Percentiles rank a stretch among this genome's conserved stretches.
phyloP scores from a whole-genome alignment of 2,329 filamentous ascomycete genomes.

The Sclerotinia nivalis region DNA sequence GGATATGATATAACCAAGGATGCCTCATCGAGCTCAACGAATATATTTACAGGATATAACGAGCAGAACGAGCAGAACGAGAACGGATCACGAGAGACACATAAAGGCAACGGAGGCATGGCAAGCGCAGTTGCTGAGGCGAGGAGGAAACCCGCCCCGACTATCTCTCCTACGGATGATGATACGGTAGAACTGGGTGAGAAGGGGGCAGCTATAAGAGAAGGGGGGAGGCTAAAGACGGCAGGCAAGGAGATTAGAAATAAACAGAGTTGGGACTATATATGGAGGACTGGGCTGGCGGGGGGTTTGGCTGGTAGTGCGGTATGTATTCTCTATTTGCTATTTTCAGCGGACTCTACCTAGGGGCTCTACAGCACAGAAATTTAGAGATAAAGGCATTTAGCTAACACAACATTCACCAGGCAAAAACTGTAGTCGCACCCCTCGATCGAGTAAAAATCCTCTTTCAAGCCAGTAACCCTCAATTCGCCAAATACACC shows the following conservation, averaged over 20 bases:
- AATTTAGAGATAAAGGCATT: neutral
- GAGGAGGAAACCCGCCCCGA: conserved; percentile 38
- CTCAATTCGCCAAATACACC: conserved; percentile 89
- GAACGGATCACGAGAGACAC: conserved; percentile 12
- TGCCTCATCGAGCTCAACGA: conserved; percentile 16
- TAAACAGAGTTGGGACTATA: conserved; percentile 79
- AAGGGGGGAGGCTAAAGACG: neutral
- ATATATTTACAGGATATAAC: conserved; percentile 7
- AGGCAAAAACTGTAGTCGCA: conserved; percentile 95
- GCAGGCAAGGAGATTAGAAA: conserved; percentile 39
- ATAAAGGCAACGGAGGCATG: conserved; percentile 1
- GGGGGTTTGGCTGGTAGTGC: conserved; percentile 91
- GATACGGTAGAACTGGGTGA: conserved; percentile 48
- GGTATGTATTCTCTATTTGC: conserved; percentile 51
- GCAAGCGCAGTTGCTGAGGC: neutral
- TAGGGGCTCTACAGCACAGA: neutral
- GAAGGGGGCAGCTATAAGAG: neutral
- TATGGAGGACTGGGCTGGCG: conserved; percentile 79
- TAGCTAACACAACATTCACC: neutral
- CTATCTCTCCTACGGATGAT: conserved; percentile 54
- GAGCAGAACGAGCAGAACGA: neutral
- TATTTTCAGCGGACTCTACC: too few relatives aligned
- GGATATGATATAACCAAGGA: conserved; percentile 14
- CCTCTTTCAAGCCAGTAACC: conserved; percentile 93
- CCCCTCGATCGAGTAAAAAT: conserved; percentile 98